phyloP scores from a whole-genome alignment of 805 yeast genomes.

The Yarrowia hollandica region DNA sequence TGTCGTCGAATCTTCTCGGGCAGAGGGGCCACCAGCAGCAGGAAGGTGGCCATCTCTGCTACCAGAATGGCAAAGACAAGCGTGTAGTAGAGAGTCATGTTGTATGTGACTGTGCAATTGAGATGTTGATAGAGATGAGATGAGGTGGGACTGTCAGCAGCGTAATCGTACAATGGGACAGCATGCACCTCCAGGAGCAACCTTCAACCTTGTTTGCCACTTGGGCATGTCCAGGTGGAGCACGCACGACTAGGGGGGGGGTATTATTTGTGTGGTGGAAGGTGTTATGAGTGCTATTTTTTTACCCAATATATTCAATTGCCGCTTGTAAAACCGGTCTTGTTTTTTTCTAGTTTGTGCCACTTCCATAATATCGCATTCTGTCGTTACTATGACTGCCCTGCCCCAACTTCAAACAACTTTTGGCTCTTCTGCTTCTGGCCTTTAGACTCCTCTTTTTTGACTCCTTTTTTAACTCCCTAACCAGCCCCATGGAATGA shows the following conservation, averaged over 20 bases:
- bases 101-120: constrained; percentile 11
- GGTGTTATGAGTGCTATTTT: too few species aligned
- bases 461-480: too few species aligned
- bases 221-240: background rate
- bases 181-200: constrained; percentile 20
- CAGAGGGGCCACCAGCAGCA: constrained; percentile 78
- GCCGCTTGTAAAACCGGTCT: too few species aligned
- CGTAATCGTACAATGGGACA: constrained; percentile 6
- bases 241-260: background rate
- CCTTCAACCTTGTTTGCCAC: constrained; percentile 28
- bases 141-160: background rate
- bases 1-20: constrained; percentile 68
- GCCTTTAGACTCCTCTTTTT: too few species aligned
- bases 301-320: too few species aligned
- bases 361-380: too few species aligned
- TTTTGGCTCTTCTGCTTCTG: too few species aligned
- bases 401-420: too few species aligned
- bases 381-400: too few species aligned
- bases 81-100: constrained; percentile 49
- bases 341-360: too few species aligned
- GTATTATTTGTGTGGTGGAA: too few species aligned
- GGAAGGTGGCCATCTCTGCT: constrained; percentile 74
- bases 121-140: background rate
- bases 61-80: constrained; percentile 73
- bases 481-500: too few species aligned